Conservation (phyloP, 1,284 basidiomycete genomes). For the Puccinia hordei region DNA sequence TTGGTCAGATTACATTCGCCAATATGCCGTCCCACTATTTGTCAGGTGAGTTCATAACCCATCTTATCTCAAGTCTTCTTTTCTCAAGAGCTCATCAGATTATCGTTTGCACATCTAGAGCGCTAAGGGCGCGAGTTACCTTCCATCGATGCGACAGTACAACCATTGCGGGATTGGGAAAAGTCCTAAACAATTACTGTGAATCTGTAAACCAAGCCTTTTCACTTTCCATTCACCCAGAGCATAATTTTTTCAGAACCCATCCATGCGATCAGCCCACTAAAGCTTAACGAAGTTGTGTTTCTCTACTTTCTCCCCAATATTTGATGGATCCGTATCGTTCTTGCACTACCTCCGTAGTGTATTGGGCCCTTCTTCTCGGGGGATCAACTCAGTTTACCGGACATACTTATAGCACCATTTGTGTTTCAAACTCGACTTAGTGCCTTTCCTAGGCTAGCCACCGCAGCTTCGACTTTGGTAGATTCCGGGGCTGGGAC, state of each 20-base stretch:
- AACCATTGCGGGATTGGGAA: constrained; percentile 36
- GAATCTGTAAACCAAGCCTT: constrained; percentile 42
- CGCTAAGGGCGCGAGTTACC: constrained; percentile 21
- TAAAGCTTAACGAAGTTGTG: constrained; percentile 3
- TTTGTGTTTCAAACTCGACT: constrained; percentile 40
- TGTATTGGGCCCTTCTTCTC: constrained; percentile 48
- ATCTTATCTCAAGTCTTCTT: neutral
- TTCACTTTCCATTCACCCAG: neutral
- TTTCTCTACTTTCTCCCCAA: neutral
- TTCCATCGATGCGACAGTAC: constrained; percentile 24
- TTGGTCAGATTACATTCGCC: constrained; percentile 50
- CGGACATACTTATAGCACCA: constrained; percentile 49
- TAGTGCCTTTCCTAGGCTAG: constrained; percentile 19
- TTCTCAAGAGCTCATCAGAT: neutral
- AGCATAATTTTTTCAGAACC: neutral
- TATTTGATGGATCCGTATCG: neutral
- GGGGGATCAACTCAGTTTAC: constrained; percentile 47
- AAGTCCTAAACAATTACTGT: constrained; percentile 44
- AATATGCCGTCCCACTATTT: constrained; percentile 46
- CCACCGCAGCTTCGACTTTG: constrained; percentile 25
- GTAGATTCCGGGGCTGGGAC: constrained; percentile 40
- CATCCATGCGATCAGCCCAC: constrained; percentile 1
- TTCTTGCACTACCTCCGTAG: constrained; percentile 3
- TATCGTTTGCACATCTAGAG: neutral
- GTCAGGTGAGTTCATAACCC: constrained; percentile 22